Percentiles rank a stretch among this genome's conserved stretches.
phyloP scores from a whole-genome alignment of 768 basidiomycete species.

The Xerocomus spinulosus region DNA sequence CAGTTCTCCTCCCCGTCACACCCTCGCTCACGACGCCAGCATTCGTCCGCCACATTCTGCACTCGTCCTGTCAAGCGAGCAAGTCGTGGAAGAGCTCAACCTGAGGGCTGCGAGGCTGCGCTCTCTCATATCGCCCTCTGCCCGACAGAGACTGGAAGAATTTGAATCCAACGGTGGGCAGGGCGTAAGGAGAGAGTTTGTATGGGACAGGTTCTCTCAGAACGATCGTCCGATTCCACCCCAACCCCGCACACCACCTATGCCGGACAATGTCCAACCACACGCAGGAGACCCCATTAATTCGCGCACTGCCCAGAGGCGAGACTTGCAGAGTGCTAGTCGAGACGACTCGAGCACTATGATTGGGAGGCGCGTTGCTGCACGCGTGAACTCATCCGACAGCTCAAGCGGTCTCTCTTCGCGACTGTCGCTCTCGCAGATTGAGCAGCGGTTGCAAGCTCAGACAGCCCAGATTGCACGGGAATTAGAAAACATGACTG shows the following conservation, averaged over 20 bases:
- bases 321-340: slow-evolving; percentile 16
- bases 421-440: slow-evolving; percentile 19
- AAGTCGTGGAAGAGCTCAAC: slow-evolving; percentile 25
- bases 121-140: slow-evolving; percentile 26
- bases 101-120: slow-evolving; percentile 26
- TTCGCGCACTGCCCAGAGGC: slow-evolving; percentile 12
- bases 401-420: slow-evolving; percentile 14
- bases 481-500: slow-evolving; percentile 31
- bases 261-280: slow-evolving; percentile 27
- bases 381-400: slow-evolving; percentile 23
- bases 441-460: slow-evolving; percentile 27
- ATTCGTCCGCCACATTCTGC: slow-evolving; percentile 31
- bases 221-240: slow-evolving; percentile 12
- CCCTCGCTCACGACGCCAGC: slow-evolving; percentile 16
- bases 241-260: slow-evolving; percentile 27
- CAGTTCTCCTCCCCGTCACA: slow-evolving; percentile 7
- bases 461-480: slow-evolving; percentile 31
- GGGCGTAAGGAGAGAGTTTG: slow-evolving; percentile 12
- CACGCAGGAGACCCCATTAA: slow-evolving; percentile 14
- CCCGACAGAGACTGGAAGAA: slow-evolving; percentile 32
- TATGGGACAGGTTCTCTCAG: slow-evolving; percentile 21
- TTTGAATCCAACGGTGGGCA: slow-evolving; percentile 21
- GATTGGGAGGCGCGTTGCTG: slow-evolving; percentile 34
- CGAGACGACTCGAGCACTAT: slow-evolving; percentile 31
- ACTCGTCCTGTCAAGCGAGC: slow-evolving; percentile 28